These are phyloP conservation scores for Diatrype stigma DNA, from an alignment of 2,329 filamentous ascomycete species.

Conservation along the genomic window DNA sequence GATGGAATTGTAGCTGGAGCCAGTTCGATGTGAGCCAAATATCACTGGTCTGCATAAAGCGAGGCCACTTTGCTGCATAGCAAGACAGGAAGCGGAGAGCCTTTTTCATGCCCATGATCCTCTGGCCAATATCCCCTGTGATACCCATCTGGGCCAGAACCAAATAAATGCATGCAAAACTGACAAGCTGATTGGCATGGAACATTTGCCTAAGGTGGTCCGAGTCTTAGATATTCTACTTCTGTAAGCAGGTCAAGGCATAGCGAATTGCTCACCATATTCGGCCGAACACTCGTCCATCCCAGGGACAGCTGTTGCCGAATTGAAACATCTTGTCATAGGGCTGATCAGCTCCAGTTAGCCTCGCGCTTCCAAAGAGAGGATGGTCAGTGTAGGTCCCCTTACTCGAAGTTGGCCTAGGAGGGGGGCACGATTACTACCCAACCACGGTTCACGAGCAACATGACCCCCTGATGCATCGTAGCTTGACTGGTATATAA, in stretches of 20 bases:
- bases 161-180: slow-evolving; percentile 12
- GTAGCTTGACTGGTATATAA: slow-evolving; percentile 10
- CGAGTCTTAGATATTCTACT: too few species aligned
- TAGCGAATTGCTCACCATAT: slow-evolving; percentile 4
- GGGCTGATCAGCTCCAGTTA: slow-evolving; percentile 2
- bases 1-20: slow-evolving; percentile 11
- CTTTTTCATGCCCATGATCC: slow-evolving; percentile 8
- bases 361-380: neutral
- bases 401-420: slow-evolving; percentile 9
- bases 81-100: slow-evolving; percentile 7
- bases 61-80: slow-evolving; percentile 9
- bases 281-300: slow-evolving; percentile 10
- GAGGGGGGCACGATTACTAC: slow-evolving; percentile 8
- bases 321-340: slow-evolving; percentile 8
- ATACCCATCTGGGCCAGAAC: slow-evolving; percentile 8
- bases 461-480: slow-evolving; percentile 6
- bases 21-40: slow-evolving; percentile 11
- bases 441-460: slow-evolving; percentile 10
- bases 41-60: slow-evolving; percentile 9
- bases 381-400: neutral
- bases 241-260: neutral
- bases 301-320: slow-evolving; percentile 8
- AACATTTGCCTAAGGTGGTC: slow-evolving; percentile 8
- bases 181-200: slow-evolving; percentile 7
- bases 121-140: slow-evolving; percentile 6